Conservation (phyloP, 768 basidiomycete species). For the Boletus rufocinnamomeus region DNA sequence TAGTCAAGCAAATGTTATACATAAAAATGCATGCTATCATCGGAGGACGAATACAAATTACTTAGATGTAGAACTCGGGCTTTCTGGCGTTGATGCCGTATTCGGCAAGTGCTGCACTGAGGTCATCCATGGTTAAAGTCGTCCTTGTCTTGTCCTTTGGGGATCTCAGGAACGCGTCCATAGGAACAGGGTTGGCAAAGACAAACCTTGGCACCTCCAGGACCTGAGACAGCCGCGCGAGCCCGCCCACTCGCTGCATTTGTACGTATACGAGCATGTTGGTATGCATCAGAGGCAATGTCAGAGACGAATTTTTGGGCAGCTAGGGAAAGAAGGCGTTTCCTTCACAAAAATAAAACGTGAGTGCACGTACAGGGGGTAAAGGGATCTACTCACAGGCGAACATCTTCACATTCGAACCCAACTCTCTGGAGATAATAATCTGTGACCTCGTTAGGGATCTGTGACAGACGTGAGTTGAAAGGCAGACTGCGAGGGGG, state of each 20-base stretch:
- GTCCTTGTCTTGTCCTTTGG: slow-evolving; percentile 86
- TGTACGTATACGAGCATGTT: slow-evolving; percentile 94
- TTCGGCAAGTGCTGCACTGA: slow-evolving; percentile 89
- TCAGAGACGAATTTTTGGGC: slow-evolving; percentile 98
- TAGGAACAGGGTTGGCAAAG: background rate
- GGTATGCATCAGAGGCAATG: slow-evolving; percentile 94
- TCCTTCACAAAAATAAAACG: slow-evolving; percentile 48
- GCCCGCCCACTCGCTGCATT: slow-evolving; percentile 78
- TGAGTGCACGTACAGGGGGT: background rate
- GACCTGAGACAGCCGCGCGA: slow-evolving; percentile 54
- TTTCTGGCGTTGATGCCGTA: slow-evolving; percentile 95
- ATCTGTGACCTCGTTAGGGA: slow-evolving; percentile 96
- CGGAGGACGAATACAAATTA: slow-evolving; percentile 13
- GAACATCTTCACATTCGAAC: slow-evolving; percentile 92
- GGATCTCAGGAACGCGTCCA: slow-evolving; percentile 8
- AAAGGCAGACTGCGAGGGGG: background rate
- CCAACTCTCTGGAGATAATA: slow-evolving; percentile 96
- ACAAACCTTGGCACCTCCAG: slow-evolving; percentile 65
- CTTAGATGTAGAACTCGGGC: slow-evolving; percentile 93
- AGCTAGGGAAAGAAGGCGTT: slow-evolving; percentile 90
- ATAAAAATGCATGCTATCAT: background rate
- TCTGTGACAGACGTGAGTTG: slow-evolving; percentile 47
- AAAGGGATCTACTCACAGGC: slow-evolving; percentile 60
- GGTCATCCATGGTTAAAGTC: slow-evolving; percentile 95
- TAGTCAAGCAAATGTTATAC: slow-evolving; percentile 4